Base-by-base conservation (phyloP, 352 stramenopile species). In the Thraustochytrium striatum region DNA sequence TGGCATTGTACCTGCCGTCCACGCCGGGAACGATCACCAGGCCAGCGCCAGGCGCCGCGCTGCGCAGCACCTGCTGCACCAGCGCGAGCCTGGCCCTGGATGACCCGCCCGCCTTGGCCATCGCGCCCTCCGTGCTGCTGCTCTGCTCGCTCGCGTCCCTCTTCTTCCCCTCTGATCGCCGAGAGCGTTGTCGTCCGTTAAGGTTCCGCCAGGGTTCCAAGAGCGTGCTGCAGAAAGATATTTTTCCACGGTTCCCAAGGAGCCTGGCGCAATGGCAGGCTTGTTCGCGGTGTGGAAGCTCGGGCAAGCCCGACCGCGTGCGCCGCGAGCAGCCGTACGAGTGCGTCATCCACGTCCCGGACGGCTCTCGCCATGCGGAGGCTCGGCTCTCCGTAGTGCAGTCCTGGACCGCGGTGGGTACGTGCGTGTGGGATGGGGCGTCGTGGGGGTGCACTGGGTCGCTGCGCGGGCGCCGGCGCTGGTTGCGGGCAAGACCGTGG, bases 401-500 rank as follows among this genome's bases (percentile, higher is more conserved):
- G 41, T 53, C 19, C 36, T 33, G 21, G 25, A 33, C 59, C 33
- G 59, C 59, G 16, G 21, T 70, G 13, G 59, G 59, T 3, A 70
- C 59, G 13, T 70, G 59, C 41, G 59, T 70, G 59, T 70, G 59
- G 59, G 59, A 70, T 28, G 59, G 59, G 9, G 59, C 41, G 35
- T 70, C 3, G 59, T 70, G 59, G 59, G 35, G 21, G 59, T 38
- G 21, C 59, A 70, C 25, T 70, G 59, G 59, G 35, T 70, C 16
- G 59, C 35, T 38, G 13, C 53, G 59, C 21, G n/a, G 33, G 16
- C 28, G 8, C 59, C 50, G 32, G 59, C 38, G 2, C 36, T 86
- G 30, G 11, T 87, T 19, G 28, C 30, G 36, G 78, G 78, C 5
- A 89, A 89, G 57, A 87, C 87, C 25, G 87, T 97, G 30, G 81